Evolutionary conservation across 148 eudicot species (phyloP).

Genomic region (Rheum nobile): DNA sequence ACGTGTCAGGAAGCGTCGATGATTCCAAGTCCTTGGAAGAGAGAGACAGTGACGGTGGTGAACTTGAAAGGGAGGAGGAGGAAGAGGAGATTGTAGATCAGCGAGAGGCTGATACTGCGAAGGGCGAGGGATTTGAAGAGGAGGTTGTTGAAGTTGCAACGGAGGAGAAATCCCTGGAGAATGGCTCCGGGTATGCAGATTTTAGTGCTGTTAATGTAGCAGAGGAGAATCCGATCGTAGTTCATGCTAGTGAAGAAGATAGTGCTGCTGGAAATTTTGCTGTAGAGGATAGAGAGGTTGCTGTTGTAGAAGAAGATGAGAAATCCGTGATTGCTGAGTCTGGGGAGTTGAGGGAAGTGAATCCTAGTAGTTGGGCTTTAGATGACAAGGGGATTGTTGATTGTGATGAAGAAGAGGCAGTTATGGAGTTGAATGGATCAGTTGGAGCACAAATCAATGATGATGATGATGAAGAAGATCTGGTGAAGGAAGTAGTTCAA

Average conservation of each 20-base stretch:
- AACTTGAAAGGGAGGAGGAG: conserved; percentile 27
- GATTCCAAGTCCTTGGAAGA: conserved; percentile 35
- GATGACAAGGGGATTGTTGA: conserved; percentile 6
- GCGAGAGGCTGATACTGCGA: conserved; percentile 14
- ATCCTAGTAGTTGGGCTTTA: neutral
- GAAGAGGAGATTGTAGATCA: conserved; percentile 17
- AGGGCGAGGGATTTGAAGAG: conserved; percentile 16
- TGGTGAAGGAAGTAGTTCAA: conserved; percentile 2
- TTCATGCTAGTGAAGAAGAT: conserved; percentile 8
- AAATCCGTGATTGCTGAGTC: conserved; percentile 5
- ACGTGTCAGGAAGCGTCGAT: conserved; percentile 47
- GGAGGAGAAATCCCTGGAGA: conserved; percentile 21
- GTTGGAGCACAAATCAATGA: neutral
- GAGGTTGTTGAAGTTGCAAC: conserved; percentile 17
- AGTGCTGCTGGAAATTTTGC: conserved; percentile 8
- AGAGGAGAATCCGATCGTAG: conserved; percentile 10
- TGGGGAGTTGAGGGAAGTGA: neutral
- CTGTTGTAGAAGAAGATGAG: conserved; percentile 13
- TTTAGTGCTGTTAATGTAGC: conserved; percentile 13
- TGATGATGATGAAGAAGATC: conserved; percentile 9
- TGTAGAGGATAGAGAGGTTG: conserved; percentile 19
- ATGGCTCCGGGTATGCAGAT: neutral
- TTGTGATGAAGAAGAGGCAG: neutral
- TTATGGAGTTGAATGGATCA: conserved; percentile 4
- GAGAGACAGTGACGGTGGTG: conserved; percentile 47